Conservation (phyloP, 1,284 basidiomycete genomes). For the Ustilago xerochloae region DNA sequence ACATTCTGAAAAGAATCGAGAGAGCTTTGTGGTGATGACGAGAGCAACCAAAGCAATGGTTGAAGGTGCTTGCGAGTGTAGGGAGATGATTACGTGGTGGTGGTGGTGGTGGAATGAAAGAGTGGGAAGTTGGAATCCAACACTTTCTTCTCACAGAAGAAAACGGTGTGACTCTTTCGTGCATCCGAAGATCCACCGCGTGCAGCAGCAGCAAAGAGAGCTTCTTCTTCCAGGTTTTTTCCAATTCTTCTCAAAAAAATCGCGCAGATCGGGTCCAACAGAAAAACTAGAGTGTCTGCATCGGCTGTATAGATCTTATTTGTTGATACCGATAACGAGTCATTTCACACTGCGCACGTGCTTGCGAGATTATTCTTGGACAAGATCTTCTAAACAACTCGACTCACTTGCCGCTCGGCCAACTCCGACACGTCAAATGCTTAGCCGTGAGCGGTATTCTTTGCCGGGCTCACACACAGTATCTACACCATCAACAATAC, state of each 20-base stretch:
- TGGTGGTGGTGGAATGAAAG: not conserved
- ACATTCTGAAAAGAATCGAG: conserved; percentile 31
- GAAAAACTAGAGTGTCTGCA: not conserved
- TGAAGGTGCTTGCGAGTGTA: not conserved
- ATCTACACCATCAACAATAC: too few relatives aligned
- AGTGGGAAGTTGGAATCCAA: not conserved
- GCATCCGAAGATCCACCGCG: conserved; percentile 35
- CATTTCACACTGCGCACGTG: conserved; percentile 17
- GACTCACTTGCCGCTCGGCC: conserved; percentile 5
- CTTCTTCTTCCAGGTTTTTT: too few relatives aligned
- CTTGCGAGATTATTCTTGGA: not conserved
- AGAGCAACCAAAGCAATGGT: not conserved
- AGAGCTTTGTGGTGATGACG: not conserved
- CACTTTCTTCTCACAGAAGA: too few relatives aligned
- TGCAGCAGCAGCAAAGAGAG: too few relatives aligned
- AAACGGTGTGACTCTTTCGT: not conserved
- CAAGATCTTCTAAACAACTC: not conserved
- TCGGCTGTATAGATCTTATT: not conserved
- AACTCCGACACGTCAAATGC: conserved; percentile 26
- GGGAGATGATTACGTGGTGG: not conserved
- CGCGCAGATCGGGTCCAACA: not conserved
- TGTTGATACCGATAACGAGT: conserved; percentile 8
- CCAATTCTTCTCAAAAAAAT: conserved; percentile 14
- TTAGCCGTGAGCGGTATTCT: conserved; percentile 10
- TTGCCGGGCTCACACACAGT: not conserved